A percentile compares a stretch with the other conserved stretches of the same genome.
phyloP scores from a whole-genome alignment of 2,329 filamentous ascomycete genomes.

The Claviceps humidiphila region DNA sequence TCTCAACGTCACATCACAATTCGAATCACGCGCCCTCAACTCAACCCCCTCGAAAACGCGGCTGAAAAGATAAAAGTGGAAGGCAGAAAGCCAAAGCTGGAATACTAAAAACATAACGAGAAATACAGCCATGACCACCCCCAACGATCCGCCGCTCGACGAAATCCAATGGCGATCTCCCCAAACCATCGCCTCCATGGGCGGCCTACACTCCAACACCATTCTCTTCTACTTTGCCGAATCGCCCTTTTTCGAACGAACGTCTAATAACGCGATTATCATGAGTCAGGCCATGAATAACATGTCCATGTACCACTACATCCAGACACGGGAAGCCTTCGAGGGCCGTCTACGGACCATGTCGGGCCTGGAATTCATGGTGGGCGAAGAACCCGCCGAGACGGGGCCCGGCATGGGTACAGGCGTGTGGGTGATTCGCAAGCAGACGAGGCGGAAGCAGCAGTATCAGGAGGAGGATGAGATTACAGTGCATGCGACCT shows the following conservation, averaged over 20 bases:
- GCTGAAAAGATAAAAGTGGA: no score
- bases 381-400: constrained; percentile 51
- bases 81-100: no score
- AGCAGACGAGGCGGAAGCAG: constrained; percentile 49
- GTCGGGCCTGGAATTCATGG: constrained; percentile 53
- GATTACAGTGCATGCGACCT: constrained; percentile 44
- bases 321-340: constrained; percentile 49
- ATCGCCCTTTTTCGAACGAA: constrained; percentile 55
- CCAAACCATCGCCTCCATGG: constrained; percentile 33
- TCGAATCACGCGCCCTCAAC: no score
- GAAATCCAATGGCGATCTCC: constrained; percentile 55
- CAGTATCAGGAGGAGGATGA: constrained; percentile 42
- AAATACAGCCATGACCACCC: constrained; percentile 24
- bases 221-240: constrained; percentile 55
- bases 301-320: constrained; percentile 39
- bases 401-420: constrained; percentile 51
- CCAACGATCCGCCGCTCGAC: constrained; percentile 43
- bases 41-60: no score
- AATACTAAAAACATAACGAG: no score
- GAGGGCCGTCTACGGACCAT: constrained; percentile 50
- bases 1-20: no score
- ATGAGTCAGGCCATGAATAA: constrained; percentile 50
- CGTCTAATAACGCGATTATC: constrained; percentile 53
- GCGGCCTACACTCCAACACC: constrained; percentile 49
- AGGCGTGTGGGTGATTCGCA: constrained; percentile 57